Evolutionary conservation across 768 basidiomycete species (phyloP).

Genomic region (Punctularia strigosozonata): DNA sequence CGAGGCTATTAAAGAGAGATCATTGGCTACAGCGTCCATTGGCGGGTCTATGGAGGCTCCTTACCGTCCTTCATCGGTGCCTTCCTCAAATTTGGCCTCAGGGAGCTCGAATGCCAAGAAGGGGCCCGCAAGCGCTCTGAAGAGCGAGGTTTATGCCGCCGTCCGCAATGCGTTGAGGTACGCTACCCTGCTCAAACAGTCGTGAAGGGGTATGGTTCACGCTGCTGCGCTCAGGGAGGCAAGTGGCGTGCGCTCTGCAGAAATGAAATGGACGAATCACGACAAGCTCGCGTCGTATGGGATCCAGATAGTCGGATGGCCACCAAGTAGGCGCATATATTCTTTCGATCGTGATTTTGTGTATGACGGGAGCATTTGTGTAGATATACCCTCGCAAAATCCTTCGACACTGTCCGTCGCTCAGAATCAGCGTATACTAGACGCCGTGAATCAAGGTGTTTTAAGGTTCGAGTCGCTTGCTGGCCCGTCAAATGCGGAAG

Average conservation of each 20-base stretch:
- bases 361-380: too few relatives aligned
- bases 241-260: constrained; percentile 50
- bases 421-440: constrained; percentile 43
- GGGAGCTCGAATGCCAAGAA: constrained; percentile 8
- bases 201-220: too few relatives aligned
- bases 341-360: too few relatives aligned
- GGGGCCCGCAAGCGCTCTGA: constrained; percentile 23
- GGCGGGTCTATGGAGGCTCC: too few relatives aligned
- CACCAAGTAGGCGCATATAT: too few relatives aligned
- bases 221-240: constrained; percentile 29
- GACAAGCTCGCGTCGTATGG: constrained; percentile 43
- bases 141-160: constrained; percentile 42
- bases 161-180: constrained; percentile 47
- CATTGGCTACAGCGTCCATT: too few relatives aligned
- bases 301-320: constrained; percentile 56
- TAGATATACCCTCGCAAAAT: constrained; percentile 43
- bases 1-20: constrained; percentile 22
- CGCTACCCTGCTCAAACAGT: constrained; percentile 5
- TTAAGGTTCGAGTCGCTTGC: too few relatives aligned
- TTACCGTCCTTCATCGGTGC: too few relatives aligned
- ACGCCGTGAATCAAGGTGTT: constrained; percentile 34
- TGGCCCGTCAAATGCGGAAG: too few relatives aligned
- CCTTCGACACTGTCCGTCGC: constrained; percentile 43
- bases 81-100: too few relatives aligned
- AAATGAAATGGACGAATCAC: constrained; percentile 71